Percentiles rank a stretch among this genome's conserved stretches.
Evolutionary conservation across 2,329 filamentous ascomycete genomes (phyloP).

Genomic region (Fusarium sp.): DNA sequence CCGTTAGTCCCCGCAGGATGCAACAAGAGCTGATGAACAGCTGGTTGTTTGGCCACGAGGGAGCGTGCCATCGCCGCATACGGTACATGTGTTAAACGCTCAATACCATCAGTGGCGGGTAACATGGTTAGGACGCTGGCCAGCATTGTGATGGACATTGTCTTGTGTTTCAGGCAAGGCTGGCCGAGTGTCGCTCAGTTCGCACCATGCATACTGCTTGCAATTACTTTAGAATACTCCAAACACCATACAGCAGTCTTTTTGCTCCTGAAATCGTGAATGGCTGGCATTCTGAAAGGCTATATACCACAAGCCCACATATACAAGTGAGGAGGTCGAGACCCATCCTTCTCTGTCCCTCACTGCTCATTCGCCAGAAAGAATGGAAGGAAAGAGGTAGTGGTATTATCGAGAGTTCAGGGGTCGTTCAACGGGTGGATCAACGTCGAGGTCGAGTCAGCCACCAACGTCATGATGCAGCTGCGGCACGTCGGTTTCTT

Average conservation of each 20-base stretch:
- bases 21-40: slow-evolving; percentile 13
- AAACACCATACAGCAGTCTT: neutral
- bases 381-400: slow-evolving; percentile 17
- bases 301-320: neutral
- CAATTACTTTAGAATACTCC: neutral
- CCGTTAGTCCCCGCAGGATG: slow-evolving; percentile 3
- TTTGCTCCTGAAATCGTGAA: neutral
- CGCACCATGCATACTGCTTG: neutral
- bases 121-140: slow-evolving; percentile 16
- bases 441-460: slow-evolving; percentile 23
- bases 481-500: slow-evolving; percentile 28
- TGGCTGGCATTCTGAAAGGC: neutral
- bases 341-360: neutral
- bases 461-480: slow-evolving; percentile 47
- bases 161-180: slow-evolving; percentile 43
- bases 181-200: slow-evolving; percentile 8
- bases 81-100: slow-evolving; percentile 6
- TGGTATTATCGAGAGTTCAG: slow-evolving; percentile 36
- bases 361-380: slow-evolving; percentile 10
- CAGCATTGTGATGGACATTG: slow-evolving; percentile 39
- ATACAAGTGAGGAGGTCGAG: neutral
- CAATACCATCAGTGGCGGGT: slow-evolving; percentile 11
- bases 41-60: slow-evolving; percentile 10
- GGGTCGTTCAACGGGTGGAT: slow-evolving; percentile 31
- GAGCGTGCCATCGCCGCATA: slow-evolving; percentile 24